Base-by-base conservation (phyloP, 179 eudicot species). In the Silene coronaria region DNA sequence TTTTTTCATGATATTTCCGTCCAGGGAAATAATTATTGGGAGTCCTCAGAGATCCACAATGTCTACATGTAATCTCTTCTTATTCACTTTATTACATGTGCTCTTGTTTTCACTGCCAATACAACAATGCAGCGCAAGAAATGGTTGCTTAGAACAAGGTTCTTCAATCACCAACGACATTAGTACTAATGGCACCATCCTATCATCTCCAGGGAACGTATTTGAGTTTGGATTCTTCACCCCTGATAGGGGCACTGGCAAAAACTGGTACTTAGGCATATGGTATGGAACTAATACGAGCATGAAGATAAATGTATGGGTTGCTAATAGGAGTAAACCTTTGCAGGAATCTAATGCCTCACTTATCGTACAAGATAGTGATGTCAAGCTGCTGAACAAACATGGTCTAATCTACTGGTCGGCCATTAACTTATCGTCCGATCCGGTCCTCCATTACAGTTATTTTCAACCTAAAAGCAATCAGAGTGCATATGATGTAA, bases 191-290 rank as follows among this genome's bases (percentile, higher is more conserved):
- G 19, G 16, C 24, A 75, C 12, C 24, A 72, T 28, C 60, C n/a
- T 81, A 4, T 32, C 38, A 6, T 81, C 78, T 32, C 22, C 72
- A 3, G 55, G 71, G 14, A 11, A 24, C n/a, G 48, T 42, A 21
- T 81, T 81, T 62, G 84, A 77, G 81, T 34, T 77, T 27, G 78
- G 84, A 19, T 73, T 81, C 74, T 81, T 81, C 72, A 68, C 67
- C 28, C 81, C 84, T 60, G 78, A 61, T 59, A 67, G 77, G 9
- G 55, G 53, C 30, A 1, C 42, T 7, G 8, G 10, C 36, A 36
- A 61, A 36, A 61, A 12, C 21, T 67, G 71, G 67, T 81, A 46
- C 46, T 62, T 81, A 62, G 84, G 84, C 11, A 81, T 81, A 59
- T 81, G 84, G 80, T 77, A 77, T 9, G 13, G 17, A 12, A 21